These are phyloP conservation scores for Yamadazyma sp. DNA, from an alignment of 805 yeast genomes.

Conservation along the genomic window DNA sequence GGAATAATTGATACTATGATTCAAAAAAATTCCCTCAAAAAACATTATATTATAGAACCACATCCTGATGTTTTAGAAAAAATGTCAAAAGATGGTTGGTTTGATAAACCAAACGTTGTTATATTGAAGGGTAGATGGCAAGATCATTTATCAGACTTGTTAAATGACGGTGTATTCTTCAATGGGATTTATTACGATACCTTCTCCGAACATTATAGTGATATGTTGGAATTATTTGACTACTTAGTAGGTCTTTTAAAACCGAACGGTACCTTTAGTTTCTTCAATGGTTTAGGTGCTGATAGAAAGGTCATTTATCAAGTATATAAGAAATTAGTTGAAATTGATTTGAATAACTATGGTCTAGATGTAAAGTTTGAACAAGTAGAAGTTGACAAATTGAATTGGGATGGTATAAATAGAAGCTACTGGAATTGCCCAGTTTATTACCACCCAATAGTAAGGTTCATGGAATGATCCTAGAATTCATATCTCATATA, in stretches of 20 bases:
- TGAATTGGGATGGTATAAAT: slow-evolving; percentile 59
- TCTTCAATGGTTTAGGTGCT: slow-evolving; percentile 75
- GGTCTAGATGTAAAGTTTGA: slow-evolving; percentile 67
- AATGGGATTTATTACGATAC: slow-evolving; percentile 95
- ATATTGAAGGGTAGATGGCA: slow-evolving; percentile 93
- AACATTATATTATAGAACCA: slow-evolving; percentile 89
- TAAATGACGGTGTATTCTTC: slow-evolving; percentile 63
- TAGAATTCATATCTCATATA: neutral
- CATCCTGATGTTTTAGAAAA: slow-evolving; percentile 85
- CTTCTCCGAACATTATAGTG: slow-evolving; percentile 85
- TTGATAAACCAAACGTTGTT: slow-evolving; percentile 64
- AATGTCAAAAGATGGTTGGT: slow-evolving; percentile 78
- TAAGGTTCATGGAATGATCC: slow-evolving; percentile 37
- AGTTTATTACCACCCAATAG: slow-evolving; percentile 64
- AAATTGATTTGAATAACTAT: slow-evolving; percentile 72
- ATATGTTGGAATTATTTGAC: slow-evolving; percentile 85
- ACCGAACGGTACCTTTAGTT: slow-evolving; percentile 82
- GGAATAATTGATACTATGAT: slow-evolving; percentile 88
- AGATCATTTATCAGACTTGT: slow-evolving; percentile 63
- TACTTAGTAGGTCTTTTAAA: slow-evolving; percentile 75
- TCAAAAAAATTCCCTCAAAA: slow-evolving; percentile 53
- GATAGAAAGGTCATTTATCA: slow-evolving; percentile 46
- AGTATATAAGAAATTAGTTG: slow-evolving; percentile 81
- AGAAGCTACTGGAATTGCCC: slow-evolving; percentile 71
- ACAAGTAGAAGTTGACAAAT: slow-evolving; percentile 45